phyloP scores from a whole-genome alignment of 2,329 filamentous ascomycete species.

The Calonectria naviculata region DNA sequence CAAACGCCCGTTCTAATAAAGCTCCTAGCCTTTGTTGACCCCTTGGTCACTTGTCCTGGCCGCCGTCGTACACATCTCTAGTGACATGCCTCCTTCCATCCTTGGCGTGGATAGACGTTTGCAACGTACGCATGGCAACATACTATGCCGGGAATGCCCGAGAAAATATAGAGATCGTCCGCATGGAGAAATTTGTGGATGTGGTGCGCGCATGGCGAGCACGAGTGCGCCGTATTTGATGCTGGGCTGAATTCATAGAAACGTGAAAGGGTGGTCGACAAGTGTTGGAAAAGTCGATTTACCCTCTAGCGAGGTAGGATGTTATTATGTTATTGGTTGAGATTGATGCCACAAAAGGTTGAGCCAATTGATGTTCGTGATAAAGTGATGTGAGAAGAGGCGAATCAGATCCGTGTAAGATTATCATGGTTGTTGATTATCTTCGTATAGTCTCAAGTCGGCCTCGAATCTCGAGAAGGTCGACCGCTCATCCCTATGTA shows the following conservation, averaged over 20 bases:
- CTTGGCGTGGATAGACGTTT: too few species aligned
- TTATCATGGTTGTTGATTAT: neutral
- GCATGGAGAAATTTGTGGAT: conserved; percentile 57
- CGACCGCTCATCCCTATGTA: neutral
- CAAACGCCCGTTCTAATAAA: too few species aligned
- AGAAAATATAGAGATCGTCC: conserved; percentile 52
- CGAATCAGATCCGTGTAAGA: neutral
- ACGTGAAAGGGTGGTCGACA: conserved; percentile 53
- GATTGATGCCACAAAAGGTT: too few species aligned
- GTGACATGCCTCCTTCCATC: too few species aligned
- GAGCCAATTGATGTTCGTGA: neutral
- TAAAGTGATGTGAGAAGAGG: neutral
- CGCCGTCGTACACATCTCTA: too few species aligned
- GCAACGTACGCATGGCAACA: too few species aligned
- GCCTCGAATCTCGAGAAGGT: neutral
- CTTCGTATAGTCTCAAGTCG: neutral
- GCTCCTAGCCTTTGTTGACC: too few species aligned
- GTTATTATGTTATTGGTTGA: too few species aligned
- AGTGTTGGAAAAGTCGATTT: neutral
- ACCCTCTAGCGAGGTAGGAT: too few species aligned
- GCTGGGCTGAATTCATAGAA: conserved; percentile 62
- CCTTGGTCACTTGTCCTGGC: too few species aligned
- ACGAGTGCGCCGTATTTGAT: conserved; percentile 56
- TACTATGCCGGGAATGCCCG: conserved; percentile 60
- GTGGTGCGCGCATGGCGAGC: conserved; percentile 59